A percentile compares a stretch with the other conserved stretches of the same genome.
phyloP scores from a whole-genome alignment of 257 asterid genomes.

The Striga asiatica region DNA sequence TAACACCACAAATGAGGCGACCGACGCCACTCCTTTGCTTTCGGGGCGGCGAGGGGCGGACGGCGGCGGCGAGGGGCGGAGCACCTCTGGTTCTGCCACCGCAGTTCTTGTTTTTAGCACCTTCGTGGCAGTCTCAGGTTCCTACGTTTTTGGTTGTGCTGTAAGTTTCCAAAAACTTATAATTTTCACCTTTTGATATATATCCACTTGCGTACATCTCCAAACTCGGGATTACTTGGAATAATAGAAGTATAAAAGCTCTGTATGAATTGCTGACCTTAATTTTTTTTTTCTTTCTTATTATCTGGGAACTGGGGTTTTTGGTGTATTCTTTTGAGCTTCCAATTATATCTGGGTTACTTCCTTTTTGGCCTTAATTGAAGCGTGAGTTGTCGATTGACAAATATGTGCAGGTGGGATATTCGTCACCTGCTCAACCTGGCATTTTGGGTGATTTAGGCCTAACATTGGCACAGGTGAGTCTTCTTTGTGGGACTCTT shows the following conservation, averaged over 20 bases:
- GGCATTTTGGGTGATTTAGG: constrained; percentile 65
- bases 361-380: not conserved
- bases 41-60: constrained; percentile 15
- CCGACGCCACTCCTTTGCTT: constrained; percentile 25
- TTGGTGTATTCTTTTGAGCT: not conserved
- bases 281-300: too few species aligned
- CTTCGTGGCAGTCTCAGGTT: constrained; percentile 64
- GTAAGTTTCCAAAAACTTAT: constrained; percentile 31
- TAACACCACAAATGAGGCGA: too few species aligned
- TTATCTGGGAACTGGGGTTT: too few species aligned
- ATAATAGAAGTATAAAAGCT: not conserved
- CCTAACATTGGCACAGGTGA: constrained; percentile 60
- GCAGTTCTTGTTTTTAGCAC: constrained; percentile 53
- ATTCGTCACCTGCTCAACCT: constrained; percentile 74
- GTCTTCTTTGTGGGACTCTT: not conserved
- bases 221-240: not conserved
- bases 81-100: constrained; percentile 31
- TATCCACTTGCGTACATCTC: too few species aligned
- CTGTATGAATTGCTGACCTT: not conserved
- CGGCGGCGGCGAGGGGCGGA: constrained; percentile 17
- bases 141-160: constrained; percentile 80
- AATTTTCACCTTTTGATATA: too few species aligned
- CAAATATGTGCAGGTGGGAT: constrained; percentile 48
- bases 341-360: not conserved
- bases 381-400: not conserved